phyloP scores from a whole-genome alignment of 805 yeast species.

The Nakazawaea wyomingensis region DNA sequence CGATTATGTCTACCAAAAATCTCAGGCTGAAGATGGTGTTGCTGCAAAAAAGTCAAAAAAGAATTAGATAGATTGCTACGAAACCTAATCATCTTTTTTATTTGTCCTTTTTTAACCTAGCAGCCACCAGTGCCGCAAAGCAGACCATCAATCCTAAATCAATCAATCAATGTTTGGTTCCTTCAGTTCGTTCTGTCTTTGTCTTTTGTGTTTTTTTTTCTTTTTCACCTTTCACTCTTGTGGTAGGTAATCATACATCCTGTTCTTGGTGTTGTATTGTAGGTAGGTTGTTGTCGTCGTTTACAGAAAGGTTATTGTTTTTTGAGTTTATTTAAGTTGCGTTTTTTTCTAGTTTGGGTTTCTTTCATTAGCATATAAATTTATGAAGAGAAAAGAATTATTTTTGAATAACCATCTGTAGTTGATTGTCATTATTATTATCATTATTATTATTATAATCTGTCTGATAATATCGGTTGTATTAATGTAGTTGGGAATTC shows the following conservation, averaged over 20 bases:
- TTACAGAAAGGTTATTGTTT: not conserved
- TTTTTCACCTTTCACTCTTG: too few relatives aligned
- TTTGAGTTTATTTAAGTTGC: not conserved
- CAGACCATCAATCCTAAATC: too few relatives aligned
- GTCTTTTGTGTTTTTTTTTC: not conserved
- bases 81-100: not conserved
- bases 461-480: too few relatives aligned
- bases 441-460: too few relatives aligned
- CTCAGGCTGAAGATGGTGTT: constrained; percentile 30
- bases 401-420: too few relatives aligned
- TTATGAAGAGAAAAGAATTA: not conserved
- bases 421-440: too few relatives aligned
- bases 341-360: not conserved
- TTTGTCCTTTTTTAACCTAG: not conserved
- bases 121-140: too few relatives aligned
- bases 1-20: constrained; percentile 29
- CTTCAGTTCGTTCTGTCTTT: too few relatives aligned
- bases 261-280: too few relatives aligned
- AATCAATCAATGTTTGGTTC: too few relatives aligned
- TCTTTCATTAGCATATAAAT: not conserved
- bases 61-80: not conserved
- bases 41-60: constrained; percentile 21
- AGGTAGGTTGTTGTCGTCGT: not conserved
- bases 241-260: too few relatives aligned
- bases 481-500: too few relatives aligned